Evolutionary conservation across 768 basidiomycete genomes (phyloP).

Genomic region (Polyporus arcularius): DNA sequence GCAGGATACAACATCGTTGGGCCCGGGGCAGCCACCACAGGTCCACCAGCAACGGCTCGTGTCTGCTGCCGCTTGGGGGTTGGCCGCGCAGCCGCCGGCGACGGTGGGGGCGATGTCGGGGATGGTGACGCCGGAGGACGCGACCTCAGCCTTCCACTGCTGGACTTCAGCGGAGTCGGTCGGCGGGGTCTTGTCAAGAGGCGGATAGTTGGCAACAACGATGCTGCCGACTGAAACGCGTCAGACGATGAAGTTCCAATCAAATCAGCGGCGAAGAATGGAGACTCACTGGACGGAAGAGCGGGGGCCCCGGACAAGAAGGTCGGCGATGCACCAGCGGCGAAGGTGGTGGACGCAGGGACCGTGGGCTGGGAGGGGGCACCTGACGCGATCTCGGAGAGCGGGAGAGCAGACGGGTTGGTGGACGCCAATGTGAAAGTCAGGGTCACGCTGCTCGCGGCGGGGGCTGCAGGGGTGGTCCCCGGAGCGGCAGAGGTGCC

Average conservation of each 20-base stretch:
- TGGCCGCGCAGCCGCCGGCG: slow-evolving; percentile 54
- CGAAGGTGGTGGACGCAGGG: slow-evolving; percentile 35
- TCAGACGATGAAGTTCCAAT: not conserved
- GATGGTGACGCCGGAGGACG: slow-evolving; percentile 54
- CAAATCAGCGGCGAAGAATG: not conserved
- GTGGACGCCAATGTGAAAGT: slow-evolving; percentile 31
- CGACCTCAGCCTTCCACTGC: slow-evolving; percentile 70
- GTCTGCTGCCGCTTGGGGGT: slow-evolving; percentile 49
- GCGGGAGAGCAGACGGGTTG: slow-evolving; percentile 38
- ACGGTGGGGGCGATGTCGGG: slow-evolving; percentile 52
- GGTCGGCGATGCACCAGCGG: slow-evolving; percentile 39
- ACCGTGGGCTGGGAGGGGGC: slow-evolving; percentile 30
- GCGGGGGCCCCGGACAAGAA: slow-evolving; percentile 57
- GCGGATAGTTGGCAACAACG: slow-evolving; percentile 59
- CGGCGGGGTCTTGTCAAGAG: slow-evolving; percentile 62
- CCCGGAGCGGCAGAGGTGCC: slow-evolving; percentile 12
- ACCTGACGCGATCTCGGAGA: slow-evolving; percentile 30
- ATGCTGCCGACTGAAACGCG: slow-evolving; percentile 42
- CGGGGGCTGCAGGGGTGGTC: slow-evolving; percentile 20
- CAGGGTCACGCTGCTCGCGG: slow-evolving; percentile 21
- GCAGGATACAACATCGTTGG: slow-evolving; percentile 75
- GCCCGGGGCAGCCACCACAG: slow-evolving; percentile 67
- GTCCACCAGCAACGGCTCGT: slow-evolving; percentile 78
- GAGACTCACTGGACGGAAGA: slow-evolving; percentile 51
- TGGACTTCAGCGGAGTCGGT: slow-evolving; percentile 62